phyloP scores from a whole-genome alignment of 1,139 yeast genomes.

The Lodderomyces theae region DNA sequence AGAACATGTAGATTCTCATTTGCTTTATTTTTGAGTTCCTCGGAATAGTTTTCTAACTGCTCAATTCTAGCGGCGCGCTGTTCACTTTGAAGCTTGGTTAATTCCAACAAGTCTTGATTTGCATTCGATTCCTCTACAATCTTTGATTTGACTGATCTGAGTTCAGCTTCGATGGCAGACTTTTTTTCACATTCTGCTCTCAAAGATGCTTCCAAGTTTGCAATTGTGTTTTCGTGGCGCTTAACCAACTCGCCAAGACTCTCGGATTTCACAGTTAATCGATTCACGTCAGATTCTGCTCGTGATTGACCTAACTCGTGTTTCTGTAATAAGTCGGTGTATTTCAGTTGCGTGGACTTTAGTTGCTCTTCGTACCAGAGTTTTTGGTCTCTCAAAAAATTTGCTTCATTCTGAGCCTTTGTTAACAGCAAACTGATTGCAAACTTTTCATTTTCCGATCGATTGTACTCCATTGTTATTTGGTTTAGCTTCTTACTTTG shows the following conservation, averaged over 20 bases:
- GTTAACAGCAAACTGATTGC: conserved; percentile 42
- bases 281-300: conserved; percentile 23
- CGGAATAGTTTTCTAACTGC: conserved; percentile 46
- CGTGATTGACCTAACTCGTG: conserved; percentile 37
- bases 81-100: conserved; percentile 52
- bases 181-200: conserved; percentile 46
- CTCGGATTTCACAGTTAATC: conserved; percentile 10
- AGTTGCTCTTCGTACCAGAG: conserved; percentile 53
- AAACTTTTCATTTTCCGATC: conserved; percentile 35
- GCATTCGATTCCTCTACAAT: conserved; percentile 60
- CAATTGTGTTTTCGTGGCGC: conserved; percentile 17
- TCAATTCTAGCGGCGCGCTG: conserved; percentile 47
- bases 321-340: conserved; percentile 39
- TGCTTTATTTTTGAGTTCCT: conserved; percentile 40
- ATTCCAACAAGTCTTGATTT: conserved; percentile 60
- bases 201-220: conserved; percentile 26
- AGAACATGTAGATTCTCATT: conserved; percentile 25
- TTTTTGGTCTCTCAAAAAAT: conserved; percentile 36
- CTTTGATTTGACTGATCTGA: conserved; percentile 30
- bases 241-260: conserved; percentile 22
- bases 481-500: conserved; percentile 39
- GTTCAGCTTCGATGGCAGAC: conserved; percentile 31
- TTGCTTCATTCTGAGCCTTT: conserved; percentile 36
- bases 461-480: conserved; percentile 37
- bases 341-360: conserved; percentile 32